Conservation (phyloP, 345 rosid species). For the Abelmoschus esculentus region DNA sequence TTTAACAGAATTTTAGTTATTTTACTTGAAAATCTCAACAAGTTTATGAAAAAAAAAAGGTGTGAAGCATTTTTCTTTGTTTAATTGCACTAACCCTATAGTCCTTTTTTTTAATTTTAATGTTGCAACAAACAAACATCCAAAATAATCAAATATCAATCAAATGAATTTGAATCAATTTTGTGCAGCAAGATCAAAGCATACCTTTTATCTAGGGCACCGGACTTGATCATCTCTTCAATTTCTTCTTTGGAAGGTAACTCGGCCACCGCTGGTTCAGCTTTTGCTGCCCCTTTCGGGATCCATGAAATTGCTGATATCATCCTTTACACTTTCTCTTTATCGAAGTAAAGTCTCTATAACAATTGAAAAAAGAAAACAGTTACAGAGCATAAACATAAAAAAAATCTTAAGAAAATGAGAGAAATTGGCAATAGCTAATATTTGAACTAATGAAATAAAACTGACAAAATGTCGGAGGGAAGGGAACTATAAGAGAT, state of each 20-base stretch:
- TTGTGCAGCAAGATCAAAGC: neutral
- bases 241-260: conserved; percentile 79
- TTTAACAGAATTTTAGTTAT: neutral
- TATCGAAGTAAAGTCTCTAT: neutral
- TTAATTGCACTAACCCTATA: neutral
- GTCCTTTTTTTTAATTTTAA: neutral
- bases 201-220: conserved; percentile 44
- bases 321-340: conserved; percentile 31
- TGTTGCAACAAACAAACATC: neutral
- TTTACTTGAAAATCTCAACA: neutral
- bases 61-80: neutral
- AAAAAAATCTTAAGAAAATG: neutral
- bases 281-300: conserved; percentile 69
- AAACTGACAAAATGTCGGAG: neutral
- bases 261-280: conserved; percentile 58
- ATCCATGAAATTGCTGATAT: conserved; percentile 81
- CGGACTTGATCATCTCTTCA: conserved; percentile 59
- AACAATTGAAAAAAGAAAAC: neutral
- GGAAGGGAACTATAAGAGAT: neutral
- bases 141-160: neutral
- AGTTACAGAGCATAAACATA: neutral
- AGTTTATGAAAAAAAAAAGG: neutral
- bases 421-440: neutral
- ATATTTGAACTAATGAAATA: neutral
- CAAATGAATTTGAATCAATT: neutral